Evolutionary conservation across 176 grass and related monocot species (phyloP).

Genomic region (Bonia amplexicaulis): DNA sequence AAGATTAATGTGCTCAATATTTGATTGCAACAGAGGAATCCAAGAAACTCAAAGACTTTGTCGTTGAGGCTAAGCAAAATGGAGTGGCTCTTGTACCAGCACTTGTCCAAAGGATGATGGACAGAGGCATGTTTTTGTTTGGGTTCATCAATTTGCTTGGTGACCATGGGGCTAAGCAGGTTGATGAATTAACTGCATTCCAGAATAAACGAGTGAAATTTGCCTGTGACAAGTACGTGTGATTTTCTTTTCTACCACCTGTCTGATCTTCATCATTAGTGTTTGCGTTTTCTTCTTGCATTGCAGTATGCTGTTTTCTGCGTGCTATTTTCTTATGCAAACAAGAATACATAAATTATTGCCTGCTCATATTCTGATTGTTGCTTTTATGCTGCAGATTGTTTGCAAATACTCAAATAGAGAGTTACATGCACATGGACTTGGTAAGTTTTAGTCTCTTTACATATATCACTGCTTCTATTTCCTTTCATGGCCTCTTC

Average conservation of each 20-base stretch:
- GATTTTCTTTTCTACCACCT: neutral
- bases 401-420: slow-evolving; percentile 49
- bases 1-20: slow-evolving; percentile 4
- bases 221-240: slow-evolving; percentile 68
- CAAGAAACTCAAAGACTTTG: slow-evolving; percentile 55
- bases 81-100: slow-evolving; percentile 31
- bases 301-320: neutral
- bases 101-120: slow-evolving; percentile 80
- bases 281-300: slow-evolving; percentile 1
- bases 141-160: slow-evolving; percentile 71
- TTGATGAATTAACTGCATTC: slow-evolving; percentile 55
- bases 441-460: slow-evolving; percentile 49
- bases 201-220: slow-evolving; percentile 57
- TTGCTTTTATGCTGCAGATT: slow-evolving; percentile 50
- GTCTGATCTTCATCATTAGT: neutral
- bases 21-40: slow-evolving; percentile 51
- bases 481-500: neutral
- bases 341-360: neutral
- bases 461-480: neutral
- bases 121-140: slow-evolving; percentile 64
- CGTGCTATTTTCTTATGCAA: neutral
- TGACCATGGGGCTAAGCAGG: slow-evolving; percentile 37
- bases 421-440: slow-evolving; percentile 54
- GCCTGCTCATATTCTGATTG: slow-evolving; percentile 13
- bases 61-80: slow-evolving; percentile 61